Evolutionary conservation across 176 grass and related monocot genomes (phyloP).

Genomic region (Juncus effusus): DNA sequence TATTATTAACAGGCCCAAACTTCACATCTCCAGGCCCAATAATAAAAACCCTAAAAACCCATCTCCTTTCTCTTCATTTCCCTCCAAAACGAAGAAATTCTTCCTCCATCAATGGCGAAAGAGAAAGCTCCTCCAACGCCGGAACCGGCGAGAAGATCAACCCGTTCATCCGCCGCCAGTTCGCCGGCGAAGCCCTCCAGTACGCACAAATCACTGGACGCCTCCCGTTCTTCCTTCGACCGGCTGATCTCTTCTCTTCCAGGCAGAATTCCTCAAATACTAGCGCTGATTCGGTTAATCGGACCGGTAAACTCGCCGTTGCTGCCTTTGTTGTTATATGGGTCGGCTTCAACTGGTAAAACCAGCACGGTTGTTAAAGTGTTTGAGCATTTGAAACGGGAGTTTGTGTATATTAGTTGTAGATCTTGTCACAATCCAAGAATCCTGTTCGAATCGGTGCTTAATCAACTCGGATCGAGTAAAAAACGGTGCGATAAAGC

Average conservation of each 20-base stretch:
- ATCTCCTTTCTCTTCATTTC: slow-evolving; percentile 21
- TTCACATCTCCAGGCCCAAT: background rate
- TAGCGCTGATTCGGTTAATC: slow-evolving; percentile 57
- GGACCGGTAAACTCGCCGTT: slow-evolving; percentile 46
- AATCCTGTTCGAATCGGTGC: slow-evolving; percentile 34
- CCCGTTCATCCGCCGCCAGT: slow-evolving; percentile 30
- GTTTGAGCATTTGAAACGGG: slow-evolving; percentile 41
- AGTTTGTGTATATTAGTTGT: slow-evolving; percentile 57
- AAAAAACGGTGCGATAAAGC: slow-evolving; percentile 52
- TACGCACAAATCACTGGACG: slow-evolving; percentile 9
- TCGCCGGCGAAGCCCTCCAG: slow-evolving; percentile 8
- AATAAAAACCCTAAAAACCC: background rate
- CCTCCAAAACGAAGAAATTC: background rate
- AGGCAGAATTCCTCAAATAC: slow-evolving; percentile 46
- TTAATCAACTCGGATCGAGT: slow-evolving; percentile 38
- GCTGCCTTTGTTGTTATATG: slow-evolving; percentile 56
- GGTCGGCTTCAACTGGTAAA: slow-evolving; percentile 63
- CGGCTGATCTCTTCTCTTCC: slow-evolving; percentile 35
- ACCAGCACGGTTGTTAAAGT: slow-evolving; percentile 63
- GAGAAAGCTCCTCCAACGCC: background rate
- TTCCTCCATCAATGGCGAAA: slow-evolving; percentile 27
- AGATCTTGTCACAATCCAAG: slow-evolving; percentile 45
- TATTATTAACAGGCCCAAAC: no score
- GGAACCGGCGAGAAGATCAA: slow-evolving; percentile 40
- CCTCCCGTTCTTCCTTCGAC: slow-evolving; percentile 8